Conservation (phyloP, 2,329 filamentous ascomycete genomes). For the Rhinocladiella similis region DNA sequence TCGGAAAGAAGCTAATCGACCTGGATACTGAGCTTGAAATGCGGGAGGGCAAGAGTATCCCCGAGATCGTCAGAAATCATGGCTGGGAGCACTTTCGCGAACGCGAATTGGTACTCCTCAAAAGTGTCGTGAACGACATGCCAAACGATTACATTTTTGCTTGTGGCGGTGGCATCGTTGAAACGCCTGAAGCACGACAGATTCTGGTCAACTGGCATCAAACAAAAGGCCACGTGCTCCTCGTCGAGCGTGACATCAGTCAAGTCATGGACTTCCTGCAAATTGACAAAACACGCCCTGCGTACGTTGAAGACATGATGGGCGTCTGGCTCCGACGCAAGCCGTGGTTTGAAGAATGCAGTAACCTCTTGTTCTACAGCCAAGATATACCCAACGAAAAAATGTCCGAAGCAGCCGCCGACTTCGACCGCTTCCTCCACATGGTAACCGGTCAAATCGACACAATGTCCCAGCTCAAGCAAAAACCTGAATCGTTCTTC, state of each 20-base stretch:
- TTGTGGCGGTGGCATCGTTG: constrained; percentile 90
- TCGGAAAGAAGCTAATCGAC: constrained; percentile 79
- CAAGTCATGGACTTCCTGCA: constrained; percentile 86
- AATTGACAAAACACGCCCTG: constrained; percentile 84
- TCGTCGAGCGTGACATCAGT: constrained; percentile 84
- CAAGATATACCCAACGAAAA: constrained; percentile 59
- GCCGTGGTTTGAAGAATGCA: constrained; percentile 88
- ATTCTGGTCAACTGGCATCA: constrained; percentile 72
- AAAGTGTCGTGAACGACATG: constrained; percentile 72
- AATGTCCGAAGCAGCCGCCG: constrained; percentile 57
- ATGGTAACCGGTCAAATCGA: constrained; percentile 64
- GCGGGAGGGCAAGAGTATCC: constrained; percentile 72
- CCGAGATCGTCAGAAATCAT: constrained; percentile 73
- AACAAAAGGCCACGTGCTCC: constrained; percentile 77
- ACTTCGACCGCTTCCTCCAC: constrained; percentile 72
- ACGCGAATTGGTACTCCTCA: constrained; percentile 73
- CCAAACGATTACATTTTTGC: constrained; percentile 80
- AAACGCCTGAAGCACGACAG: constrained; percentile 75
- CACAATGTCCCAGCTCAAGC: constrained; percentile 59
- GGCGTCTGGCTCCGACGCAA: constrained; percentile 86
- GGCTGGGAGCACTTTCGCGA: constrained; percentile 90
- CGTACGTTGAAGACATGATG: constrained; percentile 90
- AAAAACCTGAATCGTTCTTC: constrained; percentile 79
- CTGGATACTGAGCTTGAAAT: constrained; percentile 84
- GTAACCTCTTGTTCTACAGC: constrained; percentile 91